These are phyloP conservation scores for Xerocomellus dryophilus DNA, from an alignment of 768 basidiomycete species.

Conservation along the genomic window DNA sequence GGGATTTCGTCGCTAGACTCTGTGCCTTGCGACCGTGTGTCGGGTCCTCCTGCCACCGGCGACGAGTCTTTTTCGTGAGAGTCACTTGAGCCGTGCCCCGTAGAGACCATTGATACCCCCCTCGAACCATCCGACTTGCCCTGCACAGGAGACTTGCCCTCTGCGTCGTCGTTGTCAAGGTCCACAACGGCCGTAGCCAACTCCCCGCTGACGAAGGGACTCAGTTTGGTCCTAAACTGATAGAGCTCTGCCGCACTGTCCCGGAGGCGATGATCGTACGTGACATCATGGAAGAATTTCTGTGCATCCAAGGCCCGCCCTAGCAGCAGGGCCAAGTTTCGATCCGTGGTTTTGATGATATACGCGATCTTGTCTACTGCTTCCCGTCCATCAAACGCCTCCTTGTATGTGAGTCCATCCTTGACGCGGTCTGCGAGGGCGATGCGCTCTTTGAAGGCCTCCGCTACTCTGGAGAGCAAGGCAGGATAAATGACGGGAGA, in stretches of 20 bases:
- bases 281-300: conserved; percentile 99
- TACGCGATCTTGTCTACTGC: conserved; percentile 97
- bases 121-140: conserved; percentile 15
- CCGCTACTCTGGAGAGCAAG: conserved; percentile 88
- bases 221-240: conserved; percentile 84
- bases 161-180: conserved; percentile 36
- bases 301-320: conserved; percentile 95
- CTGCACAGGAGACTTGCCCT: conserved; percentile 29
- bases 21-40: conserved; percentile 38
- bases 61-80: conserved; percentile 36
- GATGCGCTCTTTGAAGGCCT: conserved; percentile 86
- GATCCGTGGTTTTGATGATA: conserved; percentile 97
- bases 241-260: conserved; percentile 89
- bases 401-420: conserved; percentile 94
- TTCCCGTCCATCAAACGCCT: conserved; percentile 94
- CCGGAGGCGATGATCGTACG: conserved; percentile 93
- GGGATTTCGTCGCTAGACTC: conserved; percentile 58
- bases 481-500: conserved; percentile 92
- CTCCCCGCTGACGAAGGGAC: conserved; percentile 82
- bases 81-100: conserved; percentile 34
- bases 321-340: conserved; percentile 91
- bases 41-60: conserved; percentile 21
- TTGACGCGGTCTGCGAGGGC: conserved; percentile 76
- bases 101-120: conserved; percentile 26
- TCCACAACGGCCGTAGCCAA: conserved; percentile 37